Evolutionary conservation across 192 early-diverging fungal species (phyloP), one percentile per base, ranked within the genome.

Genomic region (Gigaspora rosea): DNA sequence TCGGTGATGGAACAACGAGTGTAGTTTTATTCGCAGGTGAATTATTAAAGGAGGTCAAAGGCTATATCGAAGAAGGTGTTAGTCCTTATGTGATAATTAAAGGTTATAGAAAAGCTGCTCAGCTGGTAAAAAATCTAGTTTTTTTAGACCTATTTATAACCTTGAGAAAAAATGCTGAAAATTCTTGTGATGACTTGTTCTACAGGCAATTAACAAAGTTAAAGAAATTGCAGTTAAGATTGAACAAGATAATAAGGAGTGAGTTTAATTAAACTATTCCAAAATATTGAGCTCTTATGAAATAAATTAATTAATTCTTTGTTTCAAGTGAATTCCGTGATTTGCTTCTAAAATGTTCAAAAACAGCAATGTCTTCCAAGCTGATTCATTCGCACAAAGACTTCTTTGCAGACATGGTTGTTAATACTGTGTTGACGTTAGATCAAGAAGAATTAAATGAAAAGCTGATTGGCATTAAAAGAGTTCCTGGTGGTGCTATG

Each of bases 341-440:
- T 72, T 81, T 98, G 36, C 88, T 99, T 48, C 89, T 93, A 78
- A 99, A 99, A 85, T 98, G 96, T 81, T 96, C 97, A n/a, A 88
- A 90, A 27, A 99, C 97, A 4, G 94, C 95, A 83, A 98, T 99
- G 96, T 96, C 94, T 61, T 97, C 96, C 48, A 99, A 99, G 88
- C 82, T 99, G 64, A 96, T 99, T 78, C 94, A 95, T 70, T 94
- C 94, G 47, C 96, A 99, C 79, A 93, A 94, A 82, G 94, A 95
- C 33, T 99, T 99, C 81, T 99, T 99, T 82, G 96, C 93, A 71
- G 93, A 97, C 81, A 97, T 99, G 94, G 95, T 96, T 8, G 97
- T 99, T 22, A 95, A 99, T 81, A 95, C 97, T 48, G 97, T 99
- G 27, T 79, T 96, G 82, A 90, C 91, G 62, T 88, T 99, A 80